Base-by-base conservation (phyloP, 257 asterid genomes). In the Nicotiana obtusifolia region DNA sequence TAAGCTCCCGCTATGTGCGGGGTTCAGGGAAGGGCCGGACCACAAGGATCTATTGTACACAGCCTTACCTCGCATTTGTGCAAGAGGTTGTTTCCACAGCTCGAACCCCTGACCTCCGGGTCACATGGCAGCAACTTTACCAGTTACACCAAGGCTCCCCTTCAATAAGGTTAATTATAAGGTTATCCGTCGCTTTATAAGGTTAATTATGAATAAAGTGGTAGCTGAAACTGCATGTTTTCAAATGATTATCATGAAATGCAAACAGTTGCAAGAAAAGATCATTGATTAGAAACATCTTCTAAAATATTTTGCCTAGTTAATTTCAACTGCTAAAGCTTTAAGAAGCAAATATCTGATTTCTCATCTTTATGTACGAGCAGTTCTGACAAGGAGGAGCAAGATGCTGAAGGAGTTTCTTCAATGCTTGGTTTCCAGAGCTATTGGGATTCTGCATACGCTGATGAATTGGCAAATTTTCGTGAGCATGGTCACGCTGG, bases 361-460 rank as follows among this genome's bases (percentile, higher is more conserved):
- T 41, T 67, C 41, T 41, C 33, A 20, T 41, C 77, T 69, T 3
- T n/a, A 13, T 41, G 13, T 37, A 20, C 4, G 4, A 35, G 84
- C 90, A 90, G 98, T 82, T 96, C 98, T 82, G 99, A 93, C 87
- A 96, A 96, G 88, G 99, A 96, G 80, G 99, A 96, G 85, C 93
- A 89, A 60, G 99, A 96, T 87, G 86, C 88, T 1, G 99, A 94
- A 80, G 84, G 90, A 26, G 95, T 84, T 76, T 86, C 95, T 44
- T 94, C 98, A 28, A 89, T 91, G 97, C 87, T 96, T 80, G 98
- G 99, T 76, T 93, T 91, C 85, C 99, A 93, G 90, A 94, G 98
- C 87, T 94, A 92, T 80, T 94, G 99, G 98, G 97, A 94, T 86
- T 85, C 98, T 66, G 76, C 97, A 3, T 96, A 96, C 90, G 97